phyloP scores from a whole-genome alignment of 495 filamentous ascomycete genomes.

The Penicillium antarcticum region DNA sequence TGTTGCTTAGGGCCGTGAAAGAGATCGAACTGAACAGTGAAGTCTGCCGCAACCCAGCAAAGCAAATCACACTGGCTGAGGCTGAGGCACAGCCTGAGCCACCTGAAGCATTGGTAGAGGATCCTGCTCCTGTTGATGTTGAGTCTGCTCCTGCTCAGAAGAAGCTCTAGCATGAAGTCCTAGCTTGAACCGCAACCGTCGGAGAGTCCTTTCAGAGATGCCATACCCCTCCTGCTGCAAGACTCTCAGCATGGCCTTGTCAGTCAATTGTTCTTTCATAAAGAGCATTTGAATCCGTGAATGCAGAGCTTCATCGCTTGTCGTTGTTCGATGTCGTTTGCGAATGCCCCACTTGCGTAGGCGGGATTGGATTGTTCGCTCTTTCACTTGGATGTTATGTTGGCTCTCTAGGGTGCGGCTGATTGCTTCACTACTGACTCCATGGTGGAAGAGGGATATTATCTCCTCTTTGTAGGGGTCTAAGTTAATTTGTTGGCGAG shows the following conservation, averaged over 20 bases:
- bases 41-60: not conserved
- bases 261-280: slow-evolving; percentile 22
- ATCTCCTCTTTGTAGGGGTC: slow-evolving; percentile 29
- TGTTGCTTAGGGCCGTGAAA: not conserved
- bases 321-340: slow-evolving; percentile 27
- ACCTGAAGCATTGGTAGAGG: not conserved
- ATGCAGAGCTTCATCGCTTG: slow-evolving; percentile 24
- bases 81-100: not conserved
- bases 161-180: slow-evolving; percentile 24
- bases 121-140: not conserved
- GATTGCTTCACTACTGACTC: slow-evolving; percentile 27
- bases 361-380: slow-evolving; percentile 26
- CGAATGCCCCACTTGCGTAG: slow-evolving; percentile 31
- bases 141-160: slow-evolving; percentile 11
- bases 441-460: slow-evolving; percentile 21
- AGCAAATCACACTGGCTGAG: not conserved
- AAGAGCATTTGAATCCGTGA: slow-evolving; percentile 26
- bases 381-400: slow-evolving; percentile 28
- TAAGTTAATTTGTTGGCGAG: slow-evolving; percentile 29
- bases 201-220: slow-evolving; percentile 25
- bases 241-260: slow-evolving; percentile 27
- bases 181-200: slow-evolving; percentile 24
- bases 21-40: not conserved
- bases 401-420: slow-evolving; percentile 22
- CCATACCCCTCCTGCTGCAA: slow-evolving; percentile 25